Base-by-base conservation (phyloP, 768 basidiomycete genomes). In the Tricholoma sp. region DNA sequence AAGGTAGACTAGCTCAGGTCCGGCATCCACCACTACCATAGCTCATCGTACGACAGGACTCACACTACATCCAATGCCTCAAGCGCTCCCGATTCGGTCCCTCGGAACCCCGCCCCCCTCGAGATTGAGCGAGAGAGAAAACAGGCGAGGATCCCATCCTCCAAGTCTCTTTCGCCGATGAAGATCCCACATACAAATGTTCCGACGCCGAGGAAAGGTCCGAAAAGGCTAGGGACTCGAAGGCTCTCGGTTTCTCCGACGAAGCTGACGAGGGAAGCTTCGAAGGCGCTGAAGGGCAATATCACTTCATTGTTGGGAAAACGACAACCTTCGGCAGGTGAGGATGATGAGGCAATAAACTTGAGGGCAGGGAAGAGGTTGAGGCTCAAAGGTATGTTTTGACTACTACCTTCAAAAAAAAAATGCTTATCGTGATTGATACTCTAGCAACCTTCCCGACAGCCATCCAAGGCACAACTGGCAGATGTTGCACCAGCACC, bases 261-360 rank as follows among this genome's bases (percentile, higher is more conserved):
- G n/a, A n/a, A n/a, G n/a, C n/a, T n/a, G n/a, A n/a, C n/a, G n/a
- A n/a, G n/a, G 50, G 75, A 79, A 50, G 76, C 76, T 24, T 74
- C 83, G n/a, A 80, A 75, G 63, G 85, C 80, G 16, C 72, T 90
- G 18, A 81, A 87, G 60, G 85, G 89, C 61, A 86, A 82, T 58
- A 81, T 91, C 50, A 82, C 83, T 5, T 80, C 81, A 19, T 68
- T 90, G 55, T 72, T 91, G 14, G 89, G 88, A 7, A 91, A 92
- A n/a, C n/a, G n/a, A n/a, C n/a, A n/a, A n/a, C n/a, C n/a, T n/a
- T n/a, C n/a, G n/a, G n/a, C n/a, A n/a, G n/a, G n/a, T n/a, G n/a
- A n/a, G n/a, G n/a, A n/a, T n/a, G n/a, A n/a, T n/a, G n/a, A n/a
- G n/a, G n/a, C n/a, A n/a, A n/a, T n/a, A n/a, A n/a, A n/a, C n/a